Evolutionary conservation across 192 early-diverging fungal genomes (phyloP).

Genomic region (Oehlia diaphana): DNA sequence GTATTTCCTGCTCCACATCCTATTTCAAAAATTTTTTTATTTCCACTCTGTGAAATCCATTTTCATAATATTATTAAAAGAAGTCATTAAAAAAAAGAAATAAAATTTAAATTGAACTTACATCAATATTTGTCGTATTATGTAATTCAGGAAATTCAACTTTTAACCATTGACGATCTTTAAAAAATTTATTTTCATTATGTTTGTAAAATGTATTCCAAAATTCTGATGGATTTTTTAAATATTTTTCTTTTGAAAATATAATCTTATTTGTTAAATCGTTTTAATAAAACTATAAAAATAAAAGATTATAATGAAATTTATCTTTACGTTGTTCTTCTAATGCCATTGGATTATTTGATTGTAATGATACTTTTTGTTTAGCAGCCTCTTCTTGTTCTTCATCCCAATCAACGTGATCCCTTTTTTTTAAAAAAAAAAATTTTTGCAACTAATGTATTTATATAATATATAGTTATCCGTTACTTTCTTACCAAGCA

Average conservation of each 20-base stretch:
- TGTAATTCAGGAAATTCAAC: slow-evolving; percentile 93
- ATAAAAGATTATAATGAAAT: not conserved
- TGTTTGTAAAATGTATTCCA: slow-evolving; percentile 84
- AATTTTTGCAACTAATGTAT: not conserved
- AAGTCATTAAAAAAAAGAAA: not conserved
- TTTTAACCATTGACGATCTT: slow-evolving; percentile 94
- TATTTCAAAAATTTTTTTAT: slow-evolving; percentile 79
- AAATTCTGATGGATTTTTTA: slow-evolving; percentile 53
- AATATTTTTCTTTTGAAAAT: slow-evolving; percentile 39
- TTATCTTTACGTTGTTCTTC: slow-evolving; percentile 50
- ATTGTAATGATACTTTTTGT: slow-evolving; percentile 74
- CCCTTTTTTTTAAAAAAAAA: slow-evolving; percentile 54
- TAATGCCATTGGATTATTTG: slow-evolving; percentile 63
- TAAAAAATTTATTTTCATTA: slow-evolving; percentile 91
- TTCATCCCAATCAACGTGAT: slow-evolving; percentile 88
- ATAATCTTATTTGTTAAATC: no score
- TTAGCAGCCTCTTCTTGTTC: slow-evolving; percentile 80
- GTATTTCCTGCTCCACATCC: slow-evolving; percentile 99
- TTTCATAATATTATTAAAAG: slow-evolving; percentile 3
- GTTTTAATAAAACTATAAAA: not conserved
- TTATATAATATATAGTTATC: slow-evolving; percentile 3
- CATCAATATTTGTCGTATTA: slow-evolving; percentile 42
- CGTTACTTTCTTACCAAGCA: slow-evolving; percentile 71
- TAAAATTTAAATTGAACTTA: slow-evolving; percentile 32
- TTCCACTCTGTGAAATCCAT: slow-evolving; percentile 43